Conservation (phyloP, 1,284 basidiomycete genomes). For the Vanrija humicola region DNA sequence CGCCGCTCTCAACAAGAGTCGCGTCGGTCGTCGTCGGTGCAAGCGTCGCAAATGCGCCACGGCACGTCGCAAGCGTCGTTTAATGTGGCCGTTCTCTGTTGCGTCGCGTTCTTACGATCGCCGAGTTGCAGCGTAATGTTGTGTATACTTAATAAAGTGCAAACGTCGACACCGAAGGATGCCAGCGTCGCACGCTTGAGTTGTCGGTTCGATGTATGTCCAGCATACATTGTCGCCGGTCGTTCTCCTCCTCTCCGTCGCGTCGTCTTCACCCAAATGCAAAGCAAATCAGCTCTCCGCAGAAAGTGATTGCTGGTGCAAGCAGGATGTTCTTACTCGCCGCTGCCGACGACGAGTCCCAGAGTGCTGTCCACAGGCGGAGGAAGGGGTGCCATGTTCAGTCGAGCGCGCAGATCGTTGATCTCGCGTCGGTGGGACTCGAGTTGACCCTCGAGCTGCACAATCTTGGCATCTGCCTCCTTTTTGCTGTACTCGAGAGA, state of each 20-base stretch:
- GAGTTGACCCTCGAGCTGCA: conserved; percentile 19
- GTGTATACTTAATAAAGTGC: too few relatives aligned
- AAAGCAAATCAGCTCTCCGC: background rate
- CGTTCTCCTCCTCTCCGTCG: background rate
- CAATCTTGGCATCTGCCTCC: conserved; percentile 26
- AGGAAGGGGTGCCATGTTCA: conserved; percentile 18
- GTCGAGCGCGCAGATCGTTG: conserved; percentile 28
- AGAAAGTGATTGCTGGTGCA: background rate
- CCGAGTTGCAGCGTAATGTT: too few relatives aligned
- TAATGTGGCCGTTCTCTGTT: too few relatives aligned
- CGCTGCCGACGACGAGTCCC: conserved; percentile 1
- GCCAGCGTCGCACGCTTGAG: too few relatives aligned
- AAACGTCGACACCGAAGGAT: too few relatives aligned
- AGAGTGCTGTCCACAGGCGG: background rate
- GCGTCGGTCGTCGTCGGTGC: too few relatives aligned
- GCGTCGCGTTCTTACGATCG: too few relatives aligned
- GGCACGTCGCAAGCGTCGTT: too few relatives aligned
- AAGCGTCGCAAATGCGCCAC: too few relatives aligned
- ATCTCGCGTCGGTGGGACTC: conserved; percentile 28
- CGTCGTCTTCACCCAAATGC: background rate
- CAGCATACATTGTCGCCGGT: background rate
- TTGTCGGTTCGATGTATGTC: too few relatives aligned
- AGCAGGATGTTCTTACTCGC: background rate
- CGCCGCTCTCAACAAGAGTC: too few relatives aligned
- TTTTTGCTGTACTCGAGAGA: conserved; percentile 14